phyloP scores from a whole-genome alignment of 2,329 filamentous ascomycete species.

The Cercospora sesami region DNA sequence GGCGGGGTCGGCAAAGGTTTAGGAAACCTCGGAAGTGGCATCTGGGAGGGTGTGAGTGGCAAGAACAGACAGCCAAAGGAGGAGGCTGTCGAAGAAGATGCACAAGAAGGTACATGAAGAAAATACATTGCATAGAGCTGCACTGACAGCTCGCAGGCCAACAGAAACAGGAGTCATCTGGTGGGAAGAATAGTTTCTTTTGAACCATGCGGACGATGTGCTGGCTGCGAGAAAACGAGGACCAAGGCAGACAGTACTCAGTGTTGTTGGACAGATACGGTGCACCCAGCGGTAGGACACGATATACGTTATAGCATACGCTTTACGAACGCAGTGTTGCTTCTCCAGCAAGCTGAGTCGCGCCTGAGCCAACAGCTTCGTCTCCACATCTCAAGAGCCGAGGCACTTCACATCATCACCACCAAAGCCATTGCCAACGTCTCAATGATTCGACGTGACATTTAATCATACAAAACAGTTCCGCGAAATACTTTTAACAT shows the following conservation, averaged over 20 bases:
- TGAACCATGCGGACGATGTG: slow-evolving; percentile 12
- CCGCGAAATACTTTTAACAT: not conserved
- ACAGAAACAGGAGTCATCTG: slow-evolving; percentile 6
- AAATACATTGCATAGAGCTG: not conserved
- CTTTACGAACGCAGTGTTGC: not conserved
- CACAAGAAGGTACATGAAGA: slow-evolving; percentile 5
- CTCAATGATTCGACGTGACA: not conserved
- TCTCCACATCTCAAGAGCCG: slow-evolving; percentile 13
- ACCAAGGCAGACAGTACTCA: slow-evolving; percentile 12
- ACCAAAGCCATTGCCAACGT: slow-evolving; percentile 1
- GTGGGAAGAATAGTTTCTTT: slow-evolving; percentile 17
- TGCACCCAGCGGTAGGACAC: not conserved
- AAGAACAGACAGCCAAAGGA: slow-evolving; percentile 30
- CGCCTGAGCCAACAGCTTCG: not conserved
- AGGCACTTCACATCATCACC: slow-evolving; percentile 7
- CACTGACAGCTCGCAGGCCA: slow-evolving; percentile 1
- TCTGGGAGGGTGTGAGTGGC: slow-evolving; percentile 38
- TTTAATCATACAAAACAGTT: not conserved
- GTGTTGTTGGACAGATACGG: slow-evolving; percentile 10
- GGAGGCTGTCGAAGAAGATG: slow-evolving; percentile 16
- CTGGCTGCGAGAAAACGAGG: slow-evolving; percentile 10
- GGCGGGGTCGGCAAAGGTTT: slow-evolving; percentile 43
- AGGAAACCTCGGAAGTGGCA: slow-evolving; percentile 32
- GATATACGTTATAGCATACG: slow-evolving; percentile 8
- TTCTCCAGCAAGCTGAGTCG: not conserved